Evolutionary conservation across 2,329 filamentous ascomycete species (phyloP), one percentile per base, ranked within the genome.

Genomic region (Microcyclospora pomicola): DNA sequence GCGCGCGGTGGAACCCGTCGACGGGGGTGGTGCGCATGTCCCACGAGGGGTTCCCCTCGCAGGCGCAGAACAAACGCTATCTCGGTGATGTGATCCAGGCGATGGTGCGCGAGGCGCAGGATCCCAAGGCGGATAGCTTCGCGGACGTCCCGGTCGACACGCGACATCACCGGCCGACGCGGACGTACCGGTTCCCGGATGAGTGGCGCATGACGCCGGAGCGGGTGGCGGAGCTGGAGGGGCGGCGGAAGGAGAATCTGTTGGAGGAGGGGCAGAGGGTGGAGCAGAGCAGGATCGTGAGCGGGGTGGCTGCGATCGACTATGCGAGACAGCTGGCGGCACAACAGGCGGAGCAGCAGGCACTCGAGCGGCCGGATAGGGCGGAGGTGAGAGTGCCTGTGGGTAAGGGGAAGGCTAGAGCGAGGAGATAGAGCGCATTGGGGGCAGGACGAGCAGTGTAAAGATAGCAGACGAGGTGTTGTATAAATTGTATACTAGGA

Each of bases 11-110:
- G 70, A 91, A 96, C 66, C 88, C 87, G 0, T 71, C 79, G 50
- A 85, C 70, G 38, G 76, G 86, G 50, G 66, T 84, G 42, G 69
- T 95, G 51, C 86, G 83, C 63, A 94, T 98, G 72, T 86, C 82
- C 56, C 83, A 82, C 64, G 91, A 96, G 61, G 48, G 43, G 15
- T 93, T 82, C 59, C 77, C 84, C 56, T 82, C 87, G 39, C 81
- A 85, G 56, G 84, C 87, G 13, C 87, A 96, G 66, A 98, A 98
- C 68, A 98, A 96, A 71, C 77, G 84, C n/a, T 91, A 91, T 59
- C 70, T 98, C 15, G 80, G 77, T 37, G 84, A 93, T 51, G 62
- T 85, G 35, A 73, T 96, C 35, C 69, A 80, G 45, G 73, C 69
- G 35, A 65, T 98, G 47, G 64, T 98, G 42, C 67, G 65, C 6